Evolutionary conservation across 495 filamentous ascomycete species (phyloP).

Genomic region (Sabuloglossum arenarium): DNA sequence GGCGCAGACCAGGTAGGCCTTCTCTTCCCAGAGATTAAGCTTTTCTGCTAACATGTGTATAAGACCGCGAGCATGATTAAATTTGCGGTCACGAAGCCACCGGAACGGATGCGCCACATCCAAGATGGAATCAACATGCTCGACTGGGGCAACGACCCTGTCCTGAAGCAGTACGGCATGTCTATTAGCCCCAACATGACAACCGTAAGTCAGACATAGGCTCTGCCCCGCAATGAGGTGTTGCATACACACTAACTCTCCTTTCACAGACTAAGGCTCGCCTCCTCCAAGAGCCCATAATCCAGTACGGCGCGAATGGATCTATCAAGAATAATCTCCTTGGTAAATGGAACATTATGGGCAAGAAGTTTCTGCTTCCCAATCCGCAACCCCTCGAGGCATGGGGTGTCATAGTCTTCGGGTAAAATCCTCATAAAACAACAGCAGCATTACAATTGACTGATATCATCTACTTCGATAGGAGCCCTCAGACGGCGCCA

Average conservation of each 20-base stretch:
- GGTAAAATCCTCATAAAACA: not conserved
- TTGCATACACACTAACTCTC: slow-evolving; percentile 4
- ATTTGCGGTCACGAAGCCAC: slow-evolving; percentile 49
- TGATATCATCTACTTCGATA: not conserved
- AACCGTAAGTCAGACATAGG: slow-evolving; percentile 12
- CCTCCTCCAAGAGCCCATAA: slow-evolving; percentile 46
- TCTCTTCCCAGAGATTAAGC: not conserved
- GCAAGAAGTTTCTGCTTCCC: slow-evolving; percentile 44
- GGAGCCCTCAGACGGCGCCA: slow-evolving; percentile 18
- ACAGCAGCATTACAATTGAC: not conserved
- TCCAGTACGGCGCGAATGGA: slow-evolving; percentile 33
- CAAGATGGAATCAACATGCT: slow-evolving; percentile 41
- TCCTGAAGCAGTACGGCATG: slow-evolving; percentile 47
- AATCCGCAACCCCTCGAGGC: slow-evolving; percentile 36
- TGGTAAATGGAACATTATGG: slow-evolving; percentile 75
- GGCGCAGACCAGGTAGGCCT: slow-evolving; percentile 28
- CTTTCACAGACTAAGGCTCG: slow-evolving; percentile 35
- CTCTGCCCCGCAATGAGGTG: not conserved
- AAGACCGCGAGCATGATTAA: slow-evolving; percentile 67
- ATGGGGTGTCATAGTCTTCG: slow-evolving; percentile 50
- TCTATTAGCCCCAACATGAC: slow-evolving; percentile 39
- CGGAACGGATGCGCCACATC: slow-evolving; percentile 38
- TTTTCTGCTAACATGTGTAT: not conserved
- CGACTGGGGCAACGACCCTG: slow-evolving; percentile 43
- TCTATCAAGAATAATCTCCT: too few species aligned